Evolutionary conservation across 2,329 filamentous ascomycete species (phyloP).

Genomic region (Talaromyces funiculosus): DNA sequence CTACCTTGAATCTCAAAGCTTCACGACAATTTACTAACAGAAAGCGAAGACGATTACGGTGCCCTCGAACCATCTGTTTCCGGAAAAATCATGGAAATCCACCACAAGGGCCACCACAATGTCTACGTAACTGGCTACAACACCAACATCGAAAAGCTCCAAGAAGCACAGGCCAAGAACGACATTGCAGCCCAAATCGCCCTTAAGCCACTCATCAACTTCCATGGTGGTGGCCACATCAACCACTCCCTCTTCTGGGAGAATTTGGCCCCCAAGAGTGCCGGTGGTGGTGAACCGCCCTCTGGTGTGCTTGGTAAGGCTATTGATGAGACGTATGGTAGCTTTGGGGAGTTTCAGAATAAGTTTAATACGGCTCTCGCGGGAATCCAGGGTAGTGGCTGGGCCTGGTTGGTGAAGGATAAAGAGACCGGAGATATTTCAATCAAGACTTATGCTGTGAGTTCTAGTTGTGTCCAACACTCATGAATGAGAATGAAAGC

Average conservation of each 20-base stretch:
- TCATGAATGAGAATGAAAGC: not conserved
- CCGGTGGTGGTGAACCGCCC: conserved; percentile 59
- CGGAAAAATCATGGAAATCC: conserved; percentile 91
- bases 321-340: conserved; percentile 57
- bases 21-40: not conserved
- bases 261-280: conserved; percentile 58
- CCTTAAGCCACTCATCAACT: conserved; percentile 58
- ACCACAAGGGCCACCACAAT: conserved; percentile 91
- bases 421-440: conserved; percentile 52
- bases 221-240: conserved; percentile 59
- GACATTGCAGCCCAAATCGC: conserved; percentile 55
- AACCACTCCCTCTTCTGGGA: conserved; percentile 64
- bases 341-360: conserved; percentile 54
- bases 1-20: not conserved
- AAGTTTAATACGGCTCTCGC: conserved; percentile 60
- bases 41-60: conserved; percentile 75
- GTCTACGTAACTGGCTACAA: conserved; percentile 91
- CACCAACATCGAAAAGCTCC: conserved; percentile 66
- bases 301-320: conserved; percentile 52
- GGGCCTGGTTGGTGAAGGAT: conserved; percentile 60
- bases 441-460: conserved; percentile 60
- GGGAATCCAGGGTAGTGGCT: conserved; percentile 60
- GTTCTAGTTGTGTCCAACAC: conserved; percentile 17
- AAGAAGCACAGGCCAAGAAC: conserved; percentile 50
- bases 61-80: conserved; percentile 82